Conservation (phyloP, 306 rosid species). For the Neltuma alba region DNA sequence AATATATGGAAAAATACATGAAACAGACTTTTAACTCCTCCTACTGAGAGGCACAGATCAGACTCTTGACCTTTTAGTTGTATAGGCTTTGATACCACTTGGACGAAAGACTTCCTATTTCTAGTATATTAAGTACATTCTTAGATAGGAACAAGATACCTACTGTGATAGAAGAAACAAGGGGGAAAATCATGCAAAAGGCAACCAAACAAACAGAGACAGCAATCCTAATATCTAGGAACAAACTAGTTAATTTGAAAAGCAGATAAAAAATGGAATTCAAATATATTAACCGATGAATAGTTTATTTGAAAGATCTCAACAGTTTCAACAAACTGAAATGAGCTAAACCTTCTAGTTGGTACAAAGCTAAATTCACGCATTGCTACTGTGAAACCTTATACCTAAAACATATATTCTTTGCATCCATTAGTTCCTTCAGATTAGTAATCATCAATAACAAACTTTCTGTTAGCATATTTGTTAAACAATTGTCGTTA, state of each 20-base stretch:
- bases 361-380: conserved; percentile 8
- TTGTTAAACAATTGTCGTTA: not conserved
- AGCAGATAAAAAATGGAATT: not conserved
- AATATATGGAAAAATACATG: not conserved
- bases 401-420: not conserved
- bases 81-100: not conserved
- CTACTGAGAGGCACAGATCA: not conserved
- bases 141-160: not conserved
- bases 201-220: not conserved
- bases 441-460: conserved; percentile 1
- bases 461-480: not conserved
- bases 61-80: not conserved
- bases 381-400: not conserved
- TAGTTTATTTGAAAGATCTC: not conserved
- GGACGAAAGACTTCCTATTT: not conserved
- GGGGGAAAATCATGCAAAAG: not conserved
- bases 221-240: not conserved
- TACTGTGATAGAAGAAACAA: not conserved
- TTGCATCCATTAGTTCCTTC: not conserved
- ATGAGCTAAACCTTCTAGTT: conserved; percentile 16
- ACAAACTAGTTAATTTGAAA: not conserved
- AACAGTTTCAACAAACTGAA: not conserved
- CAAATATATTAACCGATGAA: not conserved
- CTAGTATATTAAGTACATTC: not conserved
- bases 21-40: not conserved